These are phyloP conservation scores for Closterium sp. DNA, from an alignment of 139 green algal genomes.

Conservation along the genomic window DNA sequence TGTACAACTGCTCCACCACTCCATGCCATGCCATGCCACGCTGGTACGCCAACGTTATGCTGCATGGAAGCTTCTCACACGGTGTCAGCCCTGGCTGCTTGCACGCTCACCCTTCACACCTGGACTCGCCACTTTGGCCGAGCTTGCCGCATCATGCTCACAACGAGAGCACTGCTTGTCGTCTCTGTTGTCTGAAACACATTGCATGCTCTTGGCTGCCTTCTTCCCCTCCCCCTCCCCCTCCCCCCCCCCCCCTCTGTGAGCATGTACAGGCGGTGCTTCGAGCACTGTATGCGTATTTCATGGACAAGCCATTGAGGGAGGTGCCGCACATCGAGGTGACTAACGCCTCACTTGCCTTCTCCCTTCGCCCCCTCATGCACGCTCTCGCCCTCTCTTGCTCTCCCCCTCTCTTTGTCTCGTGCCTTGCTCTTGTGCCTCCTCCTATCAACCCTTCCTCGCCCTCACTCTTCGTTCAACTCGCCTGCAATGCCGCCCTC, in stretches of 20 bases:
- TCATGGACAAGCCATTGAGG: slow-evolving; percentile 50
- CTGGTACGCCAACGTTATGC: too few relatives aligned
- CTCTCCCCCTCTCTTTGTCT: too few relatives aligned
- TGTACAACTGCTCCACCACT: too few relatives aligned
- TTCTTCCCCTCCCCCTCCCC: not conserved
- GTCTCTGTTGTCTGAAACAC: not conserved
- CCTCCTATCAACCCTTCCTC: too few relatives aligned
- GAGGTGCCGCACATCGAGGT: slow-evolving; percentile 51
- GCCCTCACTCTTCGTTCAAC: too few relatives aligned
- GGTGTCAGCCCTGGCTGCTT: too few relatives aligned
- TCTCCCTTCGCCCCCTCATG: not conserved
- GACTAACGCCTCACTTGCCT: not conserved
- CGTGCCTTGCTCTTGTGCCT: too few relatives aligned
- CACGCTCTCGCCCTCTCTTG: not conserved
- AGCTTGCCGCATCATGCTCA: not conserved
- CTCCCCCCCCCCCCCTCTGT: not conserved
- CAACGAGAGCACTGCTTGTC: not conserved
- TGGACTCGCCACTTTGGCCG: too few relatives aligned
- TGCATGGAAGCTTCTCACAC: too few relatives aligned
- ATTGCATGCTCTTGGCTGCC: not conserved
- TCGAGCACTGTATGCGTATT: slow-evolving; percentile 58
- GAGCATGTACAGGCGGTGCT: slow-evolving; percentile 40
- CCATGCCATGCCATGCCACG: not conserved
- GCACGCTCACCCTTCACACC: too few relatives aligned
- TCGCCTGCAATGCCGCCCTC: too few relatives aligned